Percentiles rank a stretch among this genome's conserved stretches.
These are phyloP conservation scores for Lactarius psammicola DNA, from an alignment of 768 basidiomycete genomes.

Conservation along the genomic window DNA sequence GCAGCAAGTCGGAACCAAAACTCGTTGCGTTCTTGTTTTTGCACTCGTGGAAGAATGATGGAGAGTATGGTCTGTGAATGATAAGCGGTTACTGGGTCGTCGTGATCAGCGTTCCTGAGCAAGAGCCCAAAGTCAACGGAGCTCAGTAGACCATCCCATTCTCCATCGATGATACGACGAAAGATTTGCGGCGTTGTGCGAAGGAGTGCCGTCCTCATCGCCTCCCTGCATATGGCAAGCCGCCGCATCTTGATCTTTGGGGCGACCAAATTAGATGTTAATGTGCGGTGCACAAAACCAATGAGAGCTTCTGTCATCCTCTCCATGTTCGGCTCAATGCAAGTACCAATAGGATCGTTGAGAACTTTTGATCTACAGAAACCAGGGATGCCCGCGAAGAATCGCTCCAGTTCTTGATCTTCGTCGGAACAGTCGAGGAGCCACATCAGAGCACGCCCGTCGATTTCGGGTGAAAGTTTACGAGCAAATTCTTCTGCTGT, in stretches of 20 bases:
- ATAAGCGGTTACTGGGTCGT: background rate
- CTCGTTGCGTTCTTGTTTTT: constrained; percentile 3
- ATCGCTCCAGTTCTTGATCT: background rate
- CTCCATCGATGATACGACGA: background rate
- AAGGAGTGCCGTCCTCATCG: background rate
- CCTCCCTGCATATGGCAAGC: background rate
- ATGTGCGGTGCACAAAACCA: background rate
- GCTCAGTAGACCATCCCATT: background rate
- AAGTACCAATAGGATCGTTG: background rate
- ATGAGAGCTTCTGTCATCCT: background rate
- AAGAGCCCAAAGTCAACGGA: background rate
- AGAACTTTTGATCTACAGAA: background rate
- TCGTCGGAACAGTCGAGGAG: background rate
- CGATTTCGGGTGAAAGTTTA: background rate
- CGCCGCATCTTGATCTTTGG: background rate
- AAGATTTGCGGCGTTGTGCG: background rate
- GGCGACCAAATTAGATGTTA: background rate
- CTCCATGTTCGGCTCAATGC: background rate
- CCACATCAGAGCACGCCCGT: background rate
- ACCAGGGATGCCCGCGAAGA: constrained; percentile 1
- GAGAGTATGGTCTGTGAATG: background rate
- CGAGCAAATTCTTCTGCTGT: background rate
- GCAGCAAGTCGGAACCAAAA: constrained; percentile 6
- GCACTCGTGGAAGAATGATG: background rate
- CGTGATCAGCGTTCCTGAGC: background rate